Evolutionary conservation across 352 stramenopile species (phyloP).

Genomic region (Phytopythium kandeliae): DNA sequence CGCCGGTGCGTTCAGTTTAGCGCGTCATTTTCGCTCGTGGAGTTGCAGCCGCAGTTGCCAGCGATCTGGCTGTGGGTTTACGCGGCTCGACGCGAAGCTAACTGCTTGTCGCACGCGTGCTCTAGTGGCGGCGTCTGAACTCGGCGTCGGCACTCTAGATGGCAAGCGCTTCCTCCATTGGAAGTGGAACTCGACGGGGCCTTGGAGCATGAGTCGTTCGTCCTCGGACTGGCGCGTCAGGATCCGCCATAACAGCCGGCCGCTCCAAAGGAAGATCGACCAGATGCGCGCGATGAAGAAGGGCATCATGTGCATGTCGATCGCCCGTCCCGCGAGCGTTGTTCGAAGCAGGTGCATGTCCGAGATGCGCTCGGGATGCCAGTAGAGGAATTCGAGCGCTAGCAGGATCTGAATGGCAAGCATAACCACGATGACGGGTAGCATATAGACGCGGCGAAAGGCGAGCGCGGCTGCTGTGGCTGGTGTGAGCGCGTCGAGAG

Average conservation of each 20-base stretch:
- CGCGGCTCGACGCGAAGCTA: no score
- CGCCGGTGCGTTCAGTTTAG: no score
- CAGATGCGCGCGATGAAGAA: slow-evolving; percentile 14
- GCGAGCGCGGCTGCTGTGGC: slow-evolving; percentile 10
- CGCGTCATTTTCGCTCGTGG: no score
- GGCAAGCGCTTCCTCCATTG: slow-evolving; percentile 7
- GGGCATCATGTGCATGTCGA: slow-evolving; percentile 11
- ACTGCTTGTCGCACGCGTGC: no score
- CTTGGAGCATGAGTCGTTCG: slow-evolving; percentile 15
- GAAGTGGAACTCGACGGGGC: slow-evolving; percentile 22
- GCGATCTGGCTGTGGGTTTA: no score
- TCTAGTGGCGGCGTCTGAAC: not conserved
- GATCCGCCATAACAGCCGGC: slow-evolving; percentile 16
- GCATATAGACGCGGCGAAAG: slow-evolving; percentile 16
- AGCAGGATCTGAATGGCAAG: slow-evolving; percentile 13
- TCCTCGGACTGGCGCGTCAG: slow-evolving; percentile 16
- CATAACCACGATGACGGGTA: slow-evolving; percentile 10
- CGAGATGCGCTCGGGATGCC: slow-evolving; percentile 11
- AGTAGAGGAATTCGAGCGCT: slow-evolving; percentile 21
- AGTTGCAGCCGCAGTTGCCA: no score
- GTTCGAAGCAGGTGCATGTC: slow-evolving; percentile 8
- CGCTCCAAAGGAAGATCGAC: slow-evolving; percentile 22
- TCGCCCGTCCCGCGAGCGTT: slow-evolving; percentile 6
- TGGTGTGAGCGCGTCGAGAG: slow-evolving; percentile 23
- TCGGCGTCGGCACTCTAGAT: not conserved